Conservation (phyloP, 83 land plant genomes). For the Picea engelmannii region DNA sequence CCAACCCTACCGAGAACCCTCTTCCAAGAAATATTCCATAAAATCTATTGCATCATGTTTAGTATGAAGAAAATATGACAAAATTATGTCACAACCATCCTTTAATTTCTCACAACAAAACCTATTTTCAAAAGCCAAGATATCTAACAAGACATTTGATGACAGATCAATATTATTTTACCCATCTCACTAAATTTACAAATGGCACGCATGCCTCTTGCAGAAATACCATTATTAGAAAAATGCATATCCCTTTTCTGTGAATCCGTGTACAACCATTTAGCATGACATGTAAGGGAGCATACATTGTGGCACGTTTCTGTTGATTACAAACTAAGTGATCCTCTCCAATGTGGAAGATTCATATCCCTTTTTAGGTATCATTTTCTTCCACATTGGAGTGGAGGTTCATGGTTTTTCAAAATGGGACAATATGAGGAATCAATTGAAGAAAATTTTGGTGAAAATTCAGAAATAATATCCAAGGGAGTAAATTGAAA, state of each 20-base stretch:
- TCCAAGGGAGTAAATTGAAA: slow-evolving; percentile 50
- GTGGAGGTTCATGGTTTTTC: no score
- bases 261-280: no score
- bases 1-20: slow-evolving; percentile 84
- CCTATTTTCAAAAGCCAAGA: slow-evolving; percentile 81
- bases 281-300: no score
- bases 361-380: no score
- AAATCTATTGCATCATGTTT: slow-evolving; percentile 81
- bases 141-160: slow-evolving; percentile 65
- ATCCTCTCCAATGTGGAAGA: no score
- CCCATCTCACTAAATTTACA: slow-evolving; percentile 62
- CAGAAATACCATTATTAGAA: no score
- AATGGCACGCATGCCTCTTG: slow-evolving; percentile 36
- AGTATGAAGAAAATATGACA: slow-evolving; percentile 63
- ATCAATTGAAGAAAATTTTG: background rate
- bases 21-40: slow-evolving; percentile 76
- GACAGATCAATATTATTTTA: slow-evolving; percentile 41
- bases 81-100: slow-evolving; percentile 78
- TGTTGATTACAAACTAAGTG: no score
- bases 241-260: no score
- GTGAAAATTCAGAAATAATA: slow-evolving; percentile 48
- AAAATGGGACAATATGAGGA: no score
- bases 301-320: no score
- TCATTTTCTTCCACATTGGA: no score
- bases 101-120: slow-evolving; percentile 89